Base-by-base conservation (phyloP, 352 stramenopile genomes). In the Pythium sp. region DNA sequence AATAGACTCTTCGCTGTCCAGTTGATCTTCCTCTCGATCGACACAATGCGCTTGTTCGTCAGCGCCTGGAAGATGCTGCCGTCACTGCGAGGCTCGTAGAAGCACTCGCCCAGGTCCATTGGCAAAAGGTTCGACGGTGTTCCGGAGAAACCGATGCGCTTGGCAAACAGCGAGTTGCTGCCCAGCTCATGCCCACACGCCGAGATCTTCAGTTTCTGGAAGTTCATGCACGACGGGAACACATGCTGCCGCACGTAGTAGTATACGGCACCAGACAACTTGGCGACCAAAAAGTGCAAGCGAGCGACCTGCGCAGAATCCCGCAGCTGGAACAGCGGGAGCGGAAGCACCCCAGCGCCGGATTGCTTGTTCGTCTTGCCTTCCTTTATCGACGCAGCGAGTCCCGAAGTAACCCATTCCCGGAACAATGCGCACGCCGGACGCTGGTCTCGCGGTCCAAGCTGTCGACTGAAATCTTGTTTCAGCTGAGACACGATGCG, bases 161-260 rank as follows among this genome's bases (percentile, higher is more conserved):
- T 93, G 22, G 91, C 90, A 79, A 99, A 99, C 18, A 99, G 70
- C 71, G 99, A 98, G 67, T 98, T 93, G 61, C 97, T 98, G 20
- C 98, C 98, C 56, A 99, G 86, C 72, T 99, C 98, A 83, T 99
- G 97, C 2, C 98, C 98, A 73, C 97, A 99, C 20, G 98, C 97
- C 43, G 94, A 98, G 54, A 99, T 97, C 76, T 99, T 99, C 49
- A 99, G 90, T 67, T 97, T 97, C 77, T 99, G 97, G 69, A 99
- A 97, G 62, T 99, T 98, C 89, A 99, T 98, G 30, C 97, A 98
- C 56, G 98, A 90, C n/a, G 98, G 98, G 74, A 99, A 99, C 18
- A 99, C 96, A 68, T 99, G 97, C 61, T 92, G 93, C 56, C 98
- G 90, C 7, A 99, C 81, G 70, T 99, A 99, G 79, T 99, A 99